Evolutionary conservation across 352 stramenopile species (phyloP).

Genomic region (Phytophthora foliorum): DNA sequence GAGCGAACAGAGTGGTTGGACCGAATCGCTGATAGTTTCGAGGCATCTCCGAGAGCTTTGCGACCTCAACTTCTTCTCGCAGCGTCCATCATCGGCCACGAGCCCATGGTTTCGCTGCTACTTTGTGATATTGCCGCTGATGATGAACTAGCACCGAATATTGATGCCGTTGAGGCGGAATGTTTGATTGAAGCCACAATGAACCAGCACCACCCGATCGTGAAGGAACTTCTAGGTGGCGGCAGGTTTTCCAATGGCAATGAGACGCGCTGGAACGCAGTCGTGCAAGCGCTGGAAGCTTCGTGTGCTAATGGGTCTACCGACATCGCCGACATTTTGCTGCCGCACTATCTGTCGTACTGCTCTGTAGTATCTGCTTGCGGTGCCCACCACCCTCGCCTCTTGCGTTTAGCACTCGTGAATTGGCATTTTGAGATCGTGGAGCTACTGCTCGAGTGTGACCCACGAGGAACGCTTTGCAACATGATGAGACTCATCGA

Average conservation of each 20-base stretch:
- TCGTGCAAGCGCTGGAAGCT: slow-evolving; percentile 26
- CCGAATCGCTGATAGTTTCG: slow-evolving; percentile 22
- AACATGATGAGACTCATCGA: slow-evolving; percentile 38
- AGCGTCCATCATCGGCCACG: slow-evolving; percentile 26
- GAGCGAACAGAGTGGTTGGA: slow-evolving; percentile 11
- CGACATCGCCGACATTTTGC: slow-evolving; percentile 28
- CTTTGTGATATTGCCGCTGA: slow-evolving; percentile 21
- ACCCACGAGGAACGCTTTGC: slow-evolving; percentile 38
- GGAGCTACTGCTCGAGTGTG: slow-evolving; percentile 36
- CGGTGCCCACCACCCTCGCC: slow-evolving; percentile 12
- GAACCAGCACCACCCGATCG: slow-evolving; percentile 17
- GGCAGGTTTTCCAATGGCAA: slow-evolving; percentile 23
- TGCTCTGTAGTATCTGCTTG: slow-evolving; percentile 5
- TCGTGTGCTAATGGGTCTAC: slow-evolving; percentile 28
- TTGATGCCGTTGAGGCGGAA: slow-evolving; percentile 23
- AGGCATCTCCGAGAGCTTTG: slow-evolving; percentile 13
- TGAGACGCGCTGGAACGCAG: slow-evolving; percentile 15
- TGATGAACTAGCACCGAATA: slow-evolving; percentile 6
- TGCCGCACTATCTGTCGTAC: slow-evolving; percentile 34
- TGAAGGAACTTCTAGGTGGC: slow-evolving; percentile 15
- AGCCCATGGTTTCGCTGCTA: slow-evolving; percentile 24
- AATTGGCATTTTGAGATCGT: slow-evolving; percentile 33
- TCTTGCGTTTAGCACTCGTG: slow-evolving; percentile 25
- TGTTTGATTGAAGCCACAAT: slow-evolving; percentile 30
- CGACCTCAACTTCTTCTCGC: slow-evolving; percentile 30